Evolutionary conservation across 2,329 filamentous ascomycete species (phyloP), one percentile per base, ranked within the genome.

Genomic region (Metarhizium anisopliae): DNA sequence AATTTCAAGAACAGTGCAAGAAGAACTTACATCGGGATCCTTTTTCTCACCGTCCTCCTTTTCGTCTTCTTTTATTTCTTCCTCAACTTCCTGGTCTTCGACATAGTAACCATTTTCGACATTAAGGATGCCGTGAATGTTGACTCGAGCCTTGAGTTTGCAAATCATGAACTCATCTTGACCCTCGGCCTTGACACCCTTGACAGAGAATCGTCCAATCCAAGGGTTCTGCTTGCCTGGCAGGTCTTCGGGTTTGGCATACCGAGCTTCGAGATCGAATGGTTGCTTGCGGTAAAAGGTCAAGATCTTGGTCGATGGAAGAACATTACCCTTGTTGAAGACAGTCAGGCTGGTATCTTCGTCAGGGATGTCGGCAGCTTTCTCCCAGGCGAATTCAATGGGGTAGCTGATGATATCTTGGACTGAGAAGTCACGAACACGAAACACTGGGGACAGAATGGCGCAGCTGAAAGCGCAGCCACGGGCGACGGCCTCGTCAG

Each of bases 91-190:
- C 68, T 95, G 85, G 70, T 99, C 94, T 78, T 99, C 94, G 54
- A 99, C 94, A 67, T 90, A 97, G 80, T 99, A 99, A 59, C 92
- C 94, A 60, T 86, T 92, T 78, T 99, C 94, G 42, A 99, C 88
- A 70, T 97, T 97, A 62, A 99, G 80, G 58, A 99, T 84, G 72
- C 94, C 94, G 77, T 97, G 92, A 61, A 97, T 83, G 77, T 99
- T 99, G 56, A 99, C 83, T 61, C 94, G 86, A 51, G 94, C 93
- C 83, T 97, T 97, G 60, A 99, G 86, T 80, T 99, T 99, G 87
- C 94, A 99, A 68, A 97, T 95, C 93, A 99, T 97, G 74, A 97
- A 99, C 71, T 97, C 94, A 58, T 95, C 90, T 70, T 94, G 92
- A 62, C 86, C 83, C 68, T 95, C 90, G 45, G 90, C 87, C 82